These are phyloP conservation scores for Lactifluus subvellereus DNA, from an alignment of 768 basidiomycete genomes.

Conservation along the genomic window DNA sequence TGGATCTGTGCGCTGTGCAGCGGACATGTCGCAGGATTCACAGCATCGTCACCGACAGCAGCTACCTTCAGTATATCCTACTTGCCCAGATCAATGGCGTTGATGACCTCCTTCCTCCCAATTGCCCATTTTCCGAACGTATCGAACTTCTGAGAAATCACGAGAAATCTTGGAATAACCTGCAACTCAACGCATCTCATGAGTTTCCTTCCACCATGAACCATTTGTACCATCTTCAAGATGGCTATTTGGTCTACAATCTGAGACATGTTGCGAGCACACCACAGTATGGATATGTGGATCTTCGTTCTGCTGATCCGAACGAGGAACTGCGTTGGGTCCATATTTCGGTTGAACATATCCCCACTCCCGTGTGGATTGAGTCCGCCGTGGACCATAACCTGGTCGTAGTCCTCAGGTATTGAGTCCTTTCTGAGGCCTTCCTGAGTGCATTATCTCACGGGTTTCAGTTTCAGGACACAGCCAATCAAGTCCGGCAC, in stretches of 20 bases:
- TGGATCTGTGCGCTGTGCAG: conserved; percentile 7
- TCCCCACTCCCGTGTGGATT: not conserved
- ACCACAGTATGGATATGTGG: conserved; percentile 6
- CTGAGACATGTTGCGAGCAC: not conserved
- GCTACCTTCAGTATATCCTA: conserved; percentile 11
- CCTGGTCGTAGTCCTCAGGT: conserved; percentile 10
- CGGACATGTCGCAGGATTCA: conserved; percentile 5
- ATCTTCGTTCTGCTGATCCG: not conserved
- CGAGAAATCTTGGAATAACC: conserved; percentile 9
- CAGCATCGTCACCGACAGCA: not conserved
- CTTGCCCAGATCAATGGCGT: conserved; percentile 9
- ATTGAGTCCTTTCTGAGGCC: not conserved
- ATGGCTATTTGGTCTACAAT: conserved; percentile 11
- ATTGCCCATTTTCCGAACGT: conserved; percentile 9
- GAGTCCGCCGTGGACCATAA: conserved; percentile 12
- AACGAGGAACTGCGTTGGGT: not conserved
- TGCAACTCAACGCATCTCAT: not conserved
- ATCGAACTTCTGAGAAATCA: conserved; percentile 9
- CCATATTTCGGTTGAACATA: not conserved
- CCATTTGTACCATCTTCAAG: not conserved
- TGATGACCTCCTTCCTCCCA: conserved; percentile 5
- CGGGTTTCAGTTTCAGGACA: not conserved
- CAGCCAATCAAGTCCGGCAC: not conserved
- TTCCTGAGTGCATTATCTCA: not conserved
- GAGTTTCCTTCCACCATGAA: not conserved